A percentile compares a stretch with the other conserved stretches of the same genome.
Conservation (phyloP, 495 filamentous ascomycete genomes). For the Acidomyces sp. region DNA sequence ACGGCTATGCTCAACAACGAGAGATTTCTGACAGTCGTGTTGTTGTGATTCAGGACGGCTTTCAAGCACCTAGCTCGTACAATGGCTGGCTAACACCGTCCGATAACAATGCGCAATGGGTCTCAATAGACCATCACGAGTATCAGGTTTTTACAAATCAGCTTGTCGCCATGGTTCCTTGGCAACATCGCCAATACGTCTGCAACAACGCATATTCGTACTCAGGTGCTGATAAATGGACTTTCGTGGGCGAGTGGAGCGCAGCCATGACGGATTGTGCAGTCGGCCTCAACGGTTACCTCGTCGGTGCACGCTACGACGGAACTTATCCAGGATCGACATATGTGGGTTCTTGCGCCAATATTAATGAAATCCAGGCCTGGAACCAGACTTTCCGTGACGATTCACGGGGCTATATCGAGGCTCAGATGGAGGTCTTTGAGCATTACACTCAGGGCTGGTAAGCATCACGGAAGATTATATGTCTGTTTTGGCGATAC, state of each 20-base stretch:
- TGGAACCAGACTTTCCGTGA: slow-evolving; percentile 29
- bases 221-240: slow-evolving; percentile 34
- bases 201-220: slow-evolving; percentile 32
- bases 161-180: slow-evolving; percentile 25
- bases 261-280: slow-evolving; percentile 64
- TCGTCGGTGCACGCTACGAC: slow-evolving; percentile 53
- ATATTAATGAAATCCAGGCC: slow-evolving; percentile 28
- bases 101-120: slow-evolving; percentile 28
- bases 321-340: slow-evolving; percentile 30
- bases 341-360: slow-evolving; percentile 30
- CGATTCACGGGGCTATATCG: slow-evolving; percentile 32
- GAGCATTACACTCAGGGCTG: slow-evolving; percentile 33
- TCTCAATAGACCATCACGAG: slow-evolving; percentile 38
- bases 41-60: slow-evolving; percentile 58
- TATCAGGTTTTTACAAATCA: slow-evolving; percentile 36
- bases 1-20: slow-evolving; percentile 45
- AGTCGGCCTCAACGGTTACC: slow-evolving; percentile 53
- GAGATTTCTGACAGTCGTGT: slow-evolving; percentile 38
- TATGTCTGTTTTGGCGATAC: neutral
- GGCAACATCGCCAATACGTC: slow-evolving; percentile 33
- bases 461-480: slow-evolving; percentile 3
- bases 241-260: slow-evolving; percentile 41
- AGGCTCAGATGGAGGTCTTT: slow-evolving; percentile 36
- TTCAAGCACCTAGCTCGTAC: slow-evolving; percentile 33
- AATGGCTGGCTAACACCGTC: slow-evolving; percentile 32